Conservation (phyloP, 2,329 filamentous ascomycete genomes). For the Apiospora arundinis region DNA sequence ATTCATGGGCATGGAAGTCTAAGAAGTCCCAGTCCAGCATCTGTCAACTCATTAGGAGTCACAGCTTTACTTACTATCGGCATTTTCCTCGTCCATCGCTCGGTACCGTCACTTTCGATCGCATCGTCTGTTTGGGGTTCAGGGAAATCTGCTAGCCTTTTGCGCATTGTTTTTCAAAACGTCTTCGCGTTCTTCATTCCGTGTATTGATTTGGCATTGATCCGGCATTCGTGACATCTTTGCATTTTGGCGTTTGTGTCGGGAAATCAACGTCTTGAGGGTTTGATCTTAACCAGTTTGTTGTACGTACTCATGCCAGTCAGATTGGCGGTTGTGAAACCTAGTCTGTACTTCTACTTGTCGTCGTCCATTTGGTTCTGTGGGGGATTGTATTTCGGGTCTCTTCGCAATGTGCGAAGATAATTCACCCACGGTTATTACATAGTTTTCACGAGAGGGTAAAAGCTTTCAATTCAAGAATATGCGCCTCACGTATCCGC, state of each 20-base stretch:
- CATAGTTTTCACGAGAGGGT: not conserved
- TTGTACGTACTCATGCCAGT: not conserved
- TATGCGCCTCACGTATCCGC: not conserved
- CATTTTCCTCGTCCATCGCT: slow-evolving; percentile 18
- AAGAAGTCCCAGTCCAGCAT: slow-evolving; percentile 23
- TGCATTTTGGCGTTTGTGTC: slow-evolving; percentile 9
- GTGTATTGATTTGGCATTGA: not conserved
- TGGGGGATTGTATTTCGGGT: not conserved
- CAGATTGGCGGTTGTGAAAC: not conserved
- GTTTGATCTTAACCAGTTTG: not conserved
- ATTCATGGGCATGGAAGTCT: slow-evolving; percentile 88
- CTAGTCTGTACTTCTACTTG: not conserved
- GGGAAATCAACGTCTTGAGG: not conserved
- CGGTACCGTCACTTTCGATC: slow-evolving; percentile 9
- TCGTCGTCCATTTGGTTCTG: not conserved
- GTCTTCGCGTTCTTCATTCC: not conserved
- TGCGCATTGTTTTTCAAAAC: not conserved
- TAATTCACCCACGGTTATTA: not conserved
- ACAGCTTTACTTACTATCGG: slow-evolving; percentile 23
- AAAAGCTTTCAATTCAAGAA: slow-evolving; percentile 6
- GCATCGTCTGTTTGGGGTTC: not conserved
- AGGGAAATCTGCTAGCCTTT: not conserved
- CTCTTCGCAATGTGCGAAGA: not conserved
- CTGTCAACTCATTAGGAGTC: slow-evolving; percentile 20
- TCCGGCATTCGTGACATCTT: not conserved